Base-by-base conservation (phyloP, 345 rosid genomes). In the Aegle marmelos region DNA sequence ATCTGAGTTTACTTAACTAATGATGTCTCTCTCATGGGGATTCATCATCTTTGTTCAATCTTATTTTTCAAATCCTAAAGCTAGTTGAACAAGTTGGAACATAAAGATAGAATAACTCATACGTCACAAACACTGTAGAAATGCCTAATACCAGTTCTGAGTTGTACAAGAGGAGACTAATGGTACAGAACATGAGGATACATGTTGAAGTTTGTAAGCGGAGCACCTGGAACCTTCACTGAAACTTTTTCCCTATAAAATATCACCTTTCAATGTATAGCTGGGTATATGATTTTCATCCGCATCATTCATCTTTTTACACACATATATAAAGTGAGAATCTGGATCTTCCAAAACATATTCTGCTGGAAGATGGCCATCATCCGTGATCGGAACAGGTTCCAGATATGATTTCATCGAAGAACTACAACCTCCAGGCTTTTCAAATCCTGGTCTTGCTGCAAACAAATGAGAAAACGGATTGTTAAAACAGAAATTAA, bases 341-440 rank as follows among this genome's bases (percentile, higher is more conserved):
- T 96, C 97, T 53, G 97, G 98, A 87, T 96, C 98, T 75, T 94
- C 95, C 76, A 94, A 78, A 48, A 85, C 92, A 85, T 87, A 94
- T 69, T 85, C 91, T 1, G 82, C 80, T 1, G 89, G 97, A 81
- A 94, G 86, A 75, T 89, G 80, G 70, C 98, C 95, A 13, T 85
- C 85, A n/a, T 88, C 91, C 0, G 92, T 89, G 58, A 90, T 11
- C 0, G 95, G 91, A 75, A 92, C 83, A 4, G 97, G 94, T 80
- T 93, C 94, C 80, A 92, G 54, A 76, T 53, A 77, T 19, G 99
- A 82, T 75, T 82, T 88, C 58, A 76, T 74, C 1, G 91, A 78
- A 19, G 91, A 86, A 76, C 82, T 80, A 65, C 84, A 41, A 68
- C 63, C 86, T 27, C 68, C 91, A 2, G 84, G 81, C 82, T 73